These are phyloP conservation scores for Lentinula edodes DNA, from an alignment of 768 basidiomycete genomes.

Conservation along the genomic window DNA sequence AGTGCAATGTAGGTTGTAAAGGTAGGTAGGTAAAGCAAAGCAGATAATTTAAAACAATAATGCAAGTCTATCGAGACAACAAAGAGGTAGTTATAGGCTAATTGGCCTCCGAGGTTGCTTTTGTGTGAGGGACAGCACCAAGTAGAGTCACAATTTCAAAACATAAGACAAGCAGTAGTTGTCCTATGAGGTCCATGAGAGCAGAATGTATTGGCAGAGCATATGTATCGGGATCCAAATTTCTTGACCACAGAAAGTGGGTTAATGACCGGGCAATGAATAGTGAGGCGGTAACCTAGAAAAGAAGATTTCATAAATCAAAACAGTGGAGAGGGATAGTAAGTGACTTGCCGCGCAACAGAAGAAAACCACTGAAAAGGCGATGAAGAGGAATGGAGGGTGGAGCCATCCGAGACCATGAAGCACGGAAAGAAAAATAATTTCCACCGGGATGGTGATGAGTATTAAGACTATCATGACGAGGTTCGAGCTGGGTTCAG, in stretches of 20 bases:
- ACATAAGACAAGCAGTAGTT: constrained; percentile 71
- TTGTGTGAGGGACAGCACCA: constrained; percentile 16
- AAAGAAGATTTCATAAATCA: not conserved
- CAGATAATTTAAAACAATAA: not conserved
- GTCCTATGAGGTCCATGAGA: constrained; percentile 79
- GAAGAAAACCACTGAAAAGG: constrained; percentile 65
- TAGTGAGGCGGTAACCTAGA: constrained; percentile 70
- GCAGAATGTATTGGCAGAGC: constrained; percentile 92
- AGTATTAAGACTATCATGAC: constrained; percentile 65
- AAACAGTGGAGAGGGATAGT: not conserved
- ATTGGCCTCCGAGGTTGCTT: not conserved
- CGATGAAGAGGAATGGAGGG: constrained; percentile 62
- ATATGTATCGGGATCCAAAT: constrained; percentile 86
- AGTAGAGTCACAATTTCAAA: constrained; percentile 59
- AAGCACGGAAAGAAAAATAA: constrained; percentile 67
- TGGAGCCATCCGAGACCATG: constrained; percentile 72
- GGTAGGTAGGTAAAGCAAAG: not conserved
- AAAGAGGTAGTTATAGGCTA: not conserved
- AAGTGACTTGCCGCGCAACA: constrained; percentile 53
- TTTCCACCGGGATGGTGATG: constrained; percentile 77
- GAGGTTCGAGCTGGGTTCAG: constrained; percentile 39
- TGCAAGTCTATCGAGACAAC: not conserved
- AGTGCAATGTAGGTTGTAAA: not conserved
- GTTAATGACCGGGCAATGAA: constrained; percentile 62
- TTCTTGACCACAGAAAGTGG: constrained; percentile 68